Base-by-base conservation (phyloP, 139 green algal genomes). In the Chlorella ohadii region DNA sequence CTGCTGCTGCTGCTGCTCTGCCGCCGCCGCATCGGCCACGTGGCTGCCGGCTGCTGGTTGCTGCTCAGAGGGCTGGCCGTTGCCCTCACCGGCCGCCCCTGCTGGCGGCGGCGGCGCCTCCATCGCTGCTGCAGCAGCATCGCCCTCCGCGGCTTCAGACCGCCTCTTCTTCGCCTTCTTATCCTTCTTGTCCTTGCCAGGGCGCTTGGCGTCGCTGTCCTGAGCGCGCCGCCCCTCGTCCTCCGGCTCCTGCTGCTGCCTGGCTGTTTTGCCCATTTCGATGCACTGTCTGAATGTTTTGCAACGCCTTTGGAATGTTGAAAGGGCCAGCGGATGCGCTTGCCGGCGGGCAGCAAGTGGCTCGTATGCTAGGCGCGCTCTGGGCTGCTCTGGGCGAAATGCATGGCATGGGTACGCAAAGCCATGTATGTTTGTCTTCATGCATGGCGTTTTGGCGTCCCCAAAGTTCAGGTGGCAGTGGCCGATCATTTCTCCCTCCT, bases 41-140 rank as follows among this genome's bases (percentile, higher is more conserved):
- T 83, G 78, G 41, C 63, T 73, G 20, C 63, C 78, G 23, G 78
- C 63, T 6, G n/a, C 78, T 15, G 63, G 41, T 16, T 73, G 57
- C 59, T 39, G 31, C 44, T 17, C 34, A 17, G 34, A 22, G 5
- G 41, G 41, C 39, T 34, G 71, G 12, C 51, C 15, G 1, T 22
- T 23, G 5, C 25, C 3, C 25, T 3, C 39, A 7, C 0, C n/a
- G 31, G n/a, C 78, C 22, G 28, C 20, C 6, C 3, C n/a, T 9
- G 13, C 75, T 47, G 34, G 47, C 23, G 73, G 51, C 27, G 22
- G 51, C 19, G 33, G 55, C n/a, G 74, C 23, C 57, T 33, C 55
- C 34, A 22, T 28, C 44, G 15, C 41, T 28, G 47, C 25, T 27
- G n/a, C 47, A 0, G 44, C 47, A 33, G 28, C 71, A 17, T n/a